Evolutionary conservation across 2,329 filamentous ascomycete genomes (phyloP).

Genomic region (Phialophora macrospora): DNA sequence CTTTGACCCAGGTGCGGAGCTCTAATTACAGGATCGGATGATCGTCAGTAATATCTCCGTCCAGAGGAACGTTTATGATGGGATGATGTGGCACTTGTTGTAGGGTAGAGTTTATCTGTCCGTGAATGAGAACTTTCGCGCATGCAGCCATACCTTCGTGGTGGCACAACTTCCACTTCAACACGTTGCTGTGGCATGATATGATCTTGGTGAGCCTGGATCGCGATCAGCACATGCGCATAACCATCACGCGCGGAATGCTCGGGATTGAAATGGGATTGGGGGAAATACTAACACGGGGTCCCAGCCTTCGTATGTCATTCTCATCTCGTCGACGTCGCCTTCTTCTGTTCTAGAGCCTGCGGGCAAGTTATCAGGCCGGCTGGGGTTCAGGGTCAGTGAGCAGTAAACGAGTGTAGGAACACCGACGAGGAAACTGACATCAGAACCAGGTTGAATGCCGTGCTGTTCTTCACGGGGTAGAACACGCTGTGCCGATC

Average conservation of each 20-base stretch:
- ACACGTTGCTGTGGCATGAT: slow-evolving; percentile 20
- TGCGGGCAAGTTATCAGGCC: slow-evolving; percentile 20
- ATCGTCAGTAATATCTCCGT: too few relatives aligned
- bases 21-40: background rate
- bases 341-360: slow-evolving; percentile 14
- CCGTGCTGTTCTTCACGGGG: slow-evolving; percentile 15
- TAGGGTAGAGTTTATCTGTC: too few relatives aligned
- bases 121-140: background rate
- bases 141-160: slow-evolving; percentile 15
- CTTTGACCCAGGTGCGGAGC: slow-evolving; percentile 33
- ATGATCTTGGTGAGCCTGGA: slow-evolving; percentile 24
- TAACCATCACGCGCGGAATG: background rate
- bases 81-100: background rate
- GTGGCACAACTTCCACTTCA: slow-evolving; percentile 29
- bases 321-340: slow-evolving; percentile 18
- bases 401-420: background rate
- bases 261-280: background rate
- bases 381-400: background rate
- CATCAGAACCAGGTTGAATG: slow-evolving; percentile 25
- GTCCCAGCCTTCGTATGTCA: slow-evolving; percentile 27
- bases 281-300: slow-evolving; percentile 10
- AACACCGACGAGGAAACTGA: background rate
- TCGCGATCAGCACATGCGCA: background rate
- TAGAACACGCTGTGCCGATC: slow-evolving; percentile 26
- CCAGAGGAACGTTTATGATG: background rate